Conservation (phyloP, 108 stramenopile genomes). For the Fragilaria crotonensis region DNA sequence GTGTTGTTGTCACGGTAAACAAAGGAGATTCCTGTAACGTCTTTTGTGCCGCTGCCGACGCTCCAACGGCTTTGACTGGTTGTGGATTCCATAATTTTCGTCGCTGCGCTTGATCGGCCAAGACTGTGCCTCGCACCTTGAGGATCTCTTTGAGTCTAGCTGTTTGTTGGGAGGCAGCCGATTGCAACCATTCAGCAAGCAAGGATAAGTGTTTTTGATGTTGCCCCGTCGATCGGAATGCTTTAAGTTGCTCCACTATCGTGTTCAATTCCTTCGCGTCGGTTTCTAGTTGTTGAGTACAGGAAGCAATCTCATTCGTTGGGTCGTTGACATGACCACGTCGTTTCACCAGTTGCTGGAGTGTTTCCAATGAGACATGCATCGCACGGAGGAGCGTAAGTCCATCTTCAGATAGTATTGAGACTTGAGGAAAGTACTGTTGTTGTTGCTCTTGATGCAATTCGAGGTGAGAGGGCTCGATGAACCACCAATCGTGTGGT, state of each 20-base stretch:
- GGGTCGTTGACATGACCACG: constrained; percentile 84
- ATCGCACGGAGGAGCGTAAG: constrained; percentile 44
- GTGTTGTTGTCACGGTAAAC: background rate
- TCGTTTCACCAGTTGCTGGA: constrained; percentile 58
- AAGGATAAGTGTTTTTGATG: constrained; percentile 54
- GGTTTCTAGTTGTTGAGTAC: constrained; percentile 50
- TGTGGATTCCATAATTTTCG: constrained; percentile 39
- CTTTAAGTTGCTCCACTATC: constrained; percentile 19
- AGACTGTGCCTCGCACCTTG: constrained; percentile 54
- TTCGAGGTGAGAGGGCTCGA: background rate
- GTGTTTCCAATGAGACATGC: constrained; percentile 42
- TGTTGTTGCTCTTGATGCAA: background rate
- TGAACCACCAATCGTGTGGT: background rate
- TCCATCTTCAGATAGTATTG: constrained; percentile 48
- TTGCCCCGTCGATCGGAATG: constrained; percentile 28
- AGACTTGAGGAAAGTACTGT: constrained; percentile 6
- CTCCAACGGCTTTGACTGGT: too few relatives aligned
- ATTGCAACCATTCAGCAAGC: constrained; percentile 54
- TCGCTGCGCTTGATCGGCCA: constrained; percentile 74
- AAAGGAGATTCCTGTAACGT: background rate
- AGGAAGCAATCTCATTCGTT: constrained; percentile 49
- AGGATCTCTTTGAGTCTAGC: constrained; percentile 47
- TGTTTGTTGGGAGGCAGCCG: constrained; percentile 41
- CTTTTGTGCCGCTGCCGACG: constrained; percentile 4
- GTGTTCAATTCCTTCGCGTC: constrained; percentile 55